phyloP scores from a whole-genome alignment of 176 grass and related monocot genomes.

The Oryza brachyantha region DNA sequence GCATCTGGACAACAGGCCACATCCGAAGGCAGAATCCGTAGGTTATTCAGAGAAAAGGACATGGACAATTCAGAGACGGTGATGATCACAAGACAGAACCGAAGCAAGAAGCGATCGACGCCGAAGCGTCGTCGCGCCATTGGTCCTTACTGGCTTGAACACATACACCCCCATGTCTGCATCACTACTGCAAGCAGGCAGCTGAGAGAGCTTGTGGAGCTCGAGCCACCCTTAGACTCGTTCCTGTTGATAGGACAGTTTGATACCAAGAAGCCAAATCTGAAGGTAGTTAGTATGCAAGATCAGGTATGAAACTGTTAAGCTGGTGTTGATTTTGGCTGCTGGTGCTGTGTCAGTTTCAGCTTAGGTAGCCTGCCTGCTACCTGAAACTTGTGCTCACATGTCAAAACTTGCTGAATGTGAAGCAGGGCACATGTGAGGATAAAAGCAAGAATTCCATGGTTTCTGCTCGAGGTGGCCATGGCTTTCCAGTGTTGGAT shows the following conservation, averaged over 20 bases:
- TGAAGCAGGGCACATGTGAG: not conserved
- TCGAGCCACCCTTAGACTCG: not conserved
- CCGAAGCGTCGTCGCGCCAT: constrained; percentile 6
- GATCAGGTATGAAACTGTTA: constrained; percentile 10
- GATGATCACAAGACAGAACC: not conserved
- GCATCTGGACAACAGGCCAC: not conserved
- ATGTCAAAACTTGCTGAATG: constrained; percentile 8
- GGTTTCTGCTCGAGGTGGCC: not conserved
- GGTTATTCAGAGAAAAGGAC: not conserved
- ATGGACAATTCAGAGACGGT: not conserved
- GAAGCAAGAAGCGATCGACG: not conserved
- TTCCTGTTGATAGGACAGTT: not conserved
- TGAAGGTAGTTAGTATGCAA: not conserved
- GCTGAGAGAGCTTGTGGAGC: constrained; percentile 12
- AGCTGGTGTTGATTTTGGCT: not conserved
- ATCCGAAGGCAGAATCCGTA: not conserved
- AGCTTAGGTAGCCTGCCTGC: not conserved
- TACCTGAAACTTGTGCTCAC: not conserved
- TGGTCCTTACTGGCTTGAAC: not conserved
- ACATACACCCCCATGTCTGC: constrained; percentile 31
- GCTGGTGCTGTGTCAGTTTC: not conserved
- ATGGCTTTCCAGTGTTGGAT: not conserved
- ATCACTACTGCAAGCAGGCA: constrained; percentile 37
- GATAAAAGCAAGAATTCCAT: not conserved
- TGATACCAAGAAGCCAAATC: not conserved